phyloP scores from a whole-genome alignment of 768 basidiomycete species.

The Sarcomyxa edulis region DNA sequence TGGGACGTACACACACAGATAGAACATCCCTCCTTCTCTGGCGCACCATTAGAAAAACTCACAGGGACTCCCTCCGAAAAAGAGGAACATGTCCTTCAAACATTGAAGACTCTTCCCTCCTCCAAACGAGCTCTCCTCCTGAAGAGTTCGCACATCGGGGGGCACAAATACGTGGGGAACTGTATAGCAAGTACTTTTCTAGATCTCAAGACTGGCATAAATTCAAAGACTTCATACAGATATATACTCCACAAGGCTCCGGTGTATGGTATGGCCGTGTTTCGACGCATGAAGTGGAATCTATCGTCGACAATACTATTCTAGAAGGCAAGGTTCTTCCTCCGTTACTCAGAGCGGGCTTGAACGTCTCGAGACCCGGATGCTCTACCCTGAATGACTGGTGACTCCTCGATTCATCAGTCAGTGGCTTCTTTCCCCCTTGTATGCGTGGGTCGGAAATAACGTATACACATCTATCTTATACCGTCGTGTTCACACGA shows the following conservation, averaged over 20 bases:
- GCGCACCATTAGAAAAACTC: conserved; percentile 58
- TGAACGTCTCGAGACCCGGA: conserved; percentile 71
- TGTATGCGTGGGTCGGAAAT: too few relatives aligned
- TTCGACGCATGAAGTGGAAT: conserved; percentile 81
- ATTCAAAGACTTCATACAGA: conserved; percentile 36
- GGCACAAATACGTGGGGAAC: conserved; percentile 91
- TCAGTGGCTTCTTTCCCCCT: too few relatives aligned
- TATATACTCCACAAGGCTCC: conserved; percentile 82
- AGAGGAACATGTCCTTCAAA: conserved; percentile 48
- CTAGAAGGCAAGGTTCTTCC: conserved; percentile 81
- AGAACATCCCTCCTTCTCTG: conserved; percentile 48
- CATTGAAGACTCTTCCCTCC: conserved; percentile 43
- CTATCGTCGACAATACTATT: conserved; percentile 84
- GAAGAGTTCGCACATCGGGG: conserved; percentile 86
- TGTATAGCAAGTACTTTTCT: conserved; percentile 57
- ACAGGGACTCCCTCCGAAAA: conserved; percentile 47
- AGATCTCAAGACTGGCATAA: conserved; percentile 2
- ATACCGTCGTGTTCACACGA: too few relatives aligned
- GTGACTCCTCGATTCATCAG: too few relatives aligned
- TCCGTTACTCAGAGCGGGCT: conserved; percentile 78
- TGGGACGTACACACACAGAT: conserved; percentile 77
- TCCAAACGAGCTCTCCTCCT: conserved; percentile 77
- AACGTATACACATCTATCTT: too few relatives aligned
- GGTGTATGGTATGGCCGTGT: conserved; percentile 95
- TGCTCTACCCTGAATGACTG: conserved; percentile 68